Percentiles rank a stretch among this genome's conserved stretches.
Conservation (phyloP, 1,284 basidiomycete species). For the Volvariella surrecta region DNA sequence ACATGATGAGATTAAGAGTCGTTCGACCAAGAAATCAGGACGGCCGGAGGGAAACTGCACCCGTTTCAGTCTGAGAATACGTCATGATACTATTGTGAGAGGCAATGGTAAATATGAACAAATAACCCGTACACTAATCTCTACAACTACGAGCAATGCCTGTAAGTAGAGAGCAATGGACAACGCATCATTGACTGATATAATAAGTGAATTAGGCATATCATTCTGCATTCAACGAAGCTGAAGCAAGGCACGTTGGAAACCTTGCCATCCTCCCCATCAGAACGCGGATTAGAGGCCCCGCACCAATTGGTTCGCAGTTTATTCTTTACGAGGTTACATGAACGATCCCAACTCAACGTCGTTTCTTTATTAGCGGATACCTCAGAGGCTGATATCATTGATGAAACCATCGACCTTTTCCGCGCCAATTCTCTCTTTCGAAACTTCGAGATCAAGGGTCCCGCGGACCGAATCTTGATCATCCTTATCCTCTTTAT, state of each 20-base stretch:
- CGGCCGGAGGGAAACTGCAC: constrained; percentile 1
- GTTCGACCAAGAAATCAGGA: constrained; percentile 1
- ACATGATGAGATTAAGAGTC: constrained; percentile 21
- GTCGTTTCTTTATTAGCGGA: constrained; percentile 44
- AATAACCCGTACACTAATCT: constrained; percentile 15
- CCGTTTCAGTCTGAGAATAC: constrained; percentile 13
- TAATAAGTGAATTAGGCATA: constrained; percentile 62
- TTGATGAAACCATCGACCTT: constrained; percentile 94
- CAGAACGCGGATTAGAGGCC: constrained; percentile 85
- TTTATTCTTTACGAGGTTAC: not conserved
- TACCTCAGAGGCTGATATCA: constrained; percentile 75
- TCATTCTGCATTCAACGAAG: constrained; percentile 91
- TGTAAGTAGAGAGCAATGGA: constrained; percentile 29
- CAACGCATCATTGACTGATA: not conserved
- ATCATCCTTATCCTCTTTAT: constrained; percentile 98
- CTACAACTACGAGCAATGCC: constrained; percentile 37
- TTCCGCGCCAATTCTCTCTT: constrained; percentile 99
- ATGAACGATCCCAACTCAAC: constrained; percentile 2
- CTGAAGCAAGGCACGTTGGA: constrained; percentile 77
- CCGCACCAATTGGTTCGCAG: constrained; percentile 72
- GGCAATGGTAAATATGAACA: constrained; percentile 20
- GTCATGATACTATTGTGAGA: constrained; percentile 15
- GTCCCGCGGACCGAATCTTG: constrained; percentile 90
- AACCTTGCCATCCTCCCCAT: constrained; percentile 91
- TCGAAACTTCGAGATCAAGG: constrained; percentile 99